phyloP scores from a whole-genome alignment of 176 grass and related monocot genomes.

The Elymus sibiricus region DNA sequence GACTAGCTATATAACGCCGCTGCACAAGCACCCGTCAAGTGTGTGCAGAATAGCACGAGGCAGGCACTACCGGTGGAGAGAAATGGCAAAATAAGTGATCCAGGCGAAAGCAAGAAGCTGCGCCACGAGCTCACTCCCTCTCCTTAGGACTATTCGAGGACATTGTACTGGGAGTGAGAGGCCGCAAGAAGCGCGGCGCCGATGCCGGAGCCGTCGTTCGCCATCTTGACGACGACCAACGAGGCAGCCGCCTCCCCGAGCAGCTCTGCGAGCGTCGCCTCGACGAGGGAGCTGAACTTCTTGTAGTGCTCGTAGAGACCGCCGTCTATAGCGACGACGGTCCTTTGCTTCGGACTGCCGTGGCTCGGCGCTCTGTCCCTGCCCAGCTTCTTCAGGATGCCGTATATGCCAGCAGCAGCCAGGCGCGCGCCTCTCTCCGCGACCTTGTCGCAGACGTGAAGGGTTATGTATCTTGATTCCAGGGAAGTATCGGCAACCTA shows the following conservation, averaged over 20 bases:
- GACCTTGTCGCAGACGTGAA: conserved; percentile 65
- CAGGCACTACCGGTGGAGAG: not conserved
- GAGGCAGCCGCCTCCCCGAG: conserved; percentile 57
- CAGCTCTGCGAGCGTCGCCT: conserved; percentile 56
- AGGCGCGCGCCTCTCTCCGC: conserved; percentile 68
- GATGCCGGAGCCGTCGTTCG: conserved; percentile 87
- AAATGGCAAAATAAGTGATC: not conserved
- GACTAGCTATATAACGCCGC: conserved; percentile 23
- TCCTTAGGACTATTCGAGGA: conserved; percentile 33
- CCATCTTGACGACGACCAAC: conserved; percentile 64
- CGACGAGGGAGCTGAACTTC: conserved; percentile 65
- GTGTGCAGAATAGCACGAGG: conserved; percentile 9
- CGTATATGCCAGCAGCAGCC: conserved; percentile 72
- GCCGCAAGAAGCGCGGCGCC: conserved; percentile 79
- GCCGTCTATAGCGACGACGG: conserved; percentile 72
- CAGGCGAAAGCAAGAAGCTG: conserved; percentile 5
- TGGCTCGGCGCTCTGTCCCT: conserved; percentile 37
- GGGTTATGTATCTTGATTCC: conserved; percentile 71
- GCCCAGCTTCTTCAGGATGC: conserved; percentile 81
- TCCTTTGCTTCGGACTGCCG: conserved; percentile 29
- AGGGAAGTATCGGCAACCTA: conserved; percentile 57
- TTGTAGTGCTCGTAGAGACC: conserved; percentile 85
- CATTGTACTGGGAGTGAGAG: conserved; percentile 71
- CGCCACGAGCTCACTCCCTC: conserved; percentile 1
- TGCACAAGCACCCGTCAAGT: conserved; percentile 32